Evolutionary conservation across 495 filamentous ascomycete genomes (phyloP), one percentile per base, ranked within the genome.

Genomic region (Penicillium samsonianum): DNA sequence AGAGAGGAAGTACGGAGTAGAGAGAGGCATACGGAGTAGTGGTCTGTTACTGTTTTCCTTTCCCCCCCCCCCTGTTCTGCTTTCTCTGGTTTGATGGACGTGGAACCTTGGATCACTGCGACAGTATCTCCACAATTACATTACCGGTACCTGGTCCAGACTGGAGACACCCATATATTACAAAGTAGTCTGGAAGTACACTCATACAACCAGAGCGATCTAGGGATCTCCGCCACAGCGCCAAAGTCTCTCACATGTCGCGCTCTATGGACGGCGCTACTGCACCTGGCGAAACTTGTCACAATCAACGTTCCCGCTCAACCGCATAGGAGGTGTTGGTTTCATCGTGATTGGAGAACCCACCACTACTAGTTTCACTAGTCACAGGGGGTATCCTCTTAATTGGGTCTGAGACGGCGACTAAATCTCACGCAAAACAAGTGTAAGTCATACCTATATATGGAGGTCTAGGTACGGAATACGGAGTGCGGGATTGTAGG

Each of bases 241-340:
- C 33, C 54, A 50, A 50, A 26, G 41, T 35, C 54, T 49, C 35
- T 57, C 54, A 20, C 45, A 42, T 25, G 44, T 37, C 37, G 17
- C 31, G 53, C 20, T 55, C 31, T 14, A 12, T 53, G 8, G 22
- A 37, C 42, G 31, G 45, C 54, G 54, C 54, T 57, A 57, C 54
- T 57, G 54, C 46, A 37, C 40, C 23, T 14, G 45, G 14, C 25
- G 46, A 50, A 57, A 57, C 46, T 57, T n/a, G 25, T 57, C 54
- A 57, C 54, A 56, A 57, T 57, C 54, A 33, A 41, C 53, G 44
- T 14, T 26, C 26, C 41, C 37, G n/a, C 22, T 43, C 4, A 16
- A 30, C 20, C n/a, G 12, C 7, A 25, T 28, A 28, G 45, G 44
- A 10, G 40, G 53, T 17, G 25, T n/a, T 11, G 20, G 53, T 57